Percentiles rank a stretch among this genome's conserved stretches.
Evolutionary conservation across 768 basidiomycete genomes (phyloP).

Genomic region (Auricularia sp.): DNA sequence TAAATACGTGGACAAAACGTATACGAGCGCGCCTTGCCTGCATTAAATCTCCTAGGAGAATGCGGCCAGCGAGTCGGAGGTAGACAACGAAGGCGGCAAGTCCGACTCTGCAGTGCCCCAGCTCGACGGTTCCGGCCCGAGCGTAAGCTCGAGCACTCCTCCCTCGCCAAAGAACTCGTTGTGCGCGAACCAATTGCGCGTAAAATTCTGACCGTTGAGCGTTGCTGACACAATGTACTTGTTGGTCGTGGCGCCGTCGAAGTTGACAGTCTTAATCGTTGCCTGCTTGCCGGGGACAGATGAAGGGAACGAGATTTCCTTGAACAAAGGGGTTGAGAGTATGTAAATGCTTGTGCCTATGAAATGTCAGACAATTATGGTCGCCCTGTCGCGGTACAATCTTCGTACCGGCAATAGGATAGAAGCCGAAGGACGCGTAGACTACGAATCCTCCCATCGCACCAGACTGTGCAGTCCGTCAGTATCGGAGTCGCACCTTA

Average conservation of each 20-base stretch:
- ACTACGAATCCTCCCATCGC: constrained; percentile 11
- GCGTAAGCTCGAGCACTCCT: constrained; percentile 11
- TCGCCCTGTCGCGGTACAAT: too few species aligned
- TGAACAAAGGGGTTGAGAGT: constrained; percentile 11
- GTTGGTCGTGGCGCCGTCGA: constrained; percentile 8
- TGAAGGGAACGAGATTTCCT: constrained; percentile 7
- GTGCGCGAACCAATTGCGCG: constrained; percentile 12
- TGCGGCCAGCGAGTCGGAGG: background rate
- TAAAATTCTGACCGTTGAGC: constrained; percentile 10
- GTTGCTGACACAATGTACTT: constrained; percentile 12
- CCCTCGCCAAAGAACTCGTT: constrained; percentile 9
- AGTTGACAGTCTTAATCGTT: constrained; percentile 8
- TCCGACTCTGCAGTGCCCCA: constrained; percentile 10
- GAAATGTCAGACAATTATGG: too few species aligned
- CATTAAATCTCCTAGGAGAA: background rate
- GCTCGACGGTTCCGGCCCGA: constrained; percentile 7
- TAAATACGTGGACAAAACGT: too few species aligned
- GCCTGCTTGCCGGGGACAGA: constrained; percentile 7
- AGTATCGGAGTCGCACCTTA: background rate
- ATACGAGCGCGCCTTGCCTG: too few species aligned
- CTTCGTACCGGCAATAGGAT: constrained; percentile 9
- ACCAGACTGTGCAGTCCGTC: constrained; percentile 1
- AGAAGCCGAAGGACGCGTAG: constrained; percentile 10
- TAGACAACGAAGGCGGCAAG: constrained; percentile 8
- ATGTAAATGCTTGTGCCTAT: constrained; percentile 7